Evolutionary conservation across 1,284 basidiomycete genomes (phyloP).

Genomic region (Kalmanozyma brasiliensis): DNA sequence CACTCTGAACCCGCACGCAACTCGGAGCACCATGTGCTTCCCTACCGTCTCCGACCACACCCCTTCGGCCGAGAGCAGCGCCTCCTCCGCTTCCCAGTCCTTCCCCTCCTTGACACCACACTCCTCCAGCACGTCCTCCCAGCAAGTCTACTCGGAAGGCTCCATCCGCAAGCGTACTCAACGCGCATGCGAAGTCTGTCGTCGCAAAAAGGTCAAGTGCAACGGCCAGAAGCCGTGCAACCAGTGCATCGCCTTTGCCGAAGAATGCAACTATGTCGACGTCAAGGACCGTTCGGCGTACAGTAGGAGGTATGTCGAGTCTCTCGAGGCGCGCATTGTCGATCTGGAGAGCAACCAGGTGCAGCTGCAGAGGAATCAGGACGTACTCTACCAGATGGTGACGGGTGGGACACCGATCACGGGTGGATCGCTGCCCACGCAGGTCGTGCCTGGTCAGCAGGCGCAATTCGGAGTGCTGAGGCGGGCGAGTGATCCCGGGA

Average conservation of each 20-base stretch:
- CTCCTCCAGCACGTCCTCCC: background rate
- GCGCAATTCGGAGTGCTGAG: too few relatives aligned
- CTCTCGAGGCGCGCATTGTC: slow-evolving; percentile 38
- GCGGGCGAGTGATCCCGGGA: background rate
- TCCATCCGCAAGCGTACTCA: slow-evolving; percentile 42
- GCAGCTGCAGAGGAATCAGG: background rate
- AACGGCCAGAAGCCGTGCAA: slow-evolving; percentile 51
- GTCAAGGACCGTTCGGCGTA: slow-evolving; percentile 47
- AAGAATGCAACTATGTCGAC: slow-evolving; percentile 48
- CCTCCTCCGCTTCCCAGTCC: slow-evolving; percentile 3
- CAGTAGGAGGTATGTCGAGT: slow-evolving; percentile 50
- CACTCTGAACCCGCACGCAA: background rate
- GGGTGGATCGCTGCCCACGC: too few relatives aligned
- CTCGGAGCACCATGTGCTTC: slow-evolving; percentile 17
- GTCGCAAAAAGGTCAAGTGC: slow-evolving; percentile 57
- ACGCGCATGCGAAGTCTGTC: slow-evolving; percentile 51
- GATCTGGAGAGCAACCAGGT: slow-evolving; percentile 24
- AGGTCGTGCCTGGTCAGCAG: too few relatives aligned
- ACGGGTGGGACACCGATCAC: too few relatives aligned
- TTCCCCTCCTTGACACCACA: background rate
- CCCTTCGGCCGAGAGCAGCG: slow-evolving; percentile 7
- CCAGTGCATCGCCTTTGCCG: slow-evolving; percentile 45
- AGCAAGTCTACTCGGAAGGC: too few relatives aligned
- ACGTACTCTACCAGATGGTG: too few relatives aligned
- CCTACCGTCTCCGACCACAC: slow-evolving; percentile 4